Evolutionary conservation across 305 asterid genomes (phyloP), one percentile per base, ranked within the genome.

Genomic region (Stenogyne calaminthoides): DNA sequence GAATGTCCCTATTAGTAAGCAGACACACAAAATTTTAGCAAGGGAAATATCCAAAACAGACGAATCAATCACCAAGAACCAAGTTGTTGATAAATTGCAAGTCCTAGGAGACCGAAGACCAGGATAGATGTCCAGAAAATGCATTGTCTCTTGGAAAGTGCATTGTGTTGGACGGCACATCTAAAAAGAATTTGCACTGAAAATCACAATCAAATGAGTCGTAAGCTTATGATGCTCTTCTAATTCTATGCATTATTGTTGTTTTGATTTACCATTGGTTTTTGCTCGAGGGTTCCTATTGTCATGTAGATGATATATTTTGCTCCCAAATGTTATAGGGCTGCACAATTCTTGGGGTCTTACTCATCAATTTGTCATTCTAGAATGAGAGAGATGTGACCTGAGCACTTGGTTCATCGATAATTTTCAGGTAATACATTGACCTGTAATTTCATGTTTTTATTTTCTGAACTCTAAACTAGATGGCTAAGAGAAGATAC

Each of bases 191-290:
- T 29, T 65, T 67, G 39, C 69, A 66, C 77, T 67, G 77, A 64
- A 55, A 52, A 55, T 49, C 54, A 22, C 40, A 64, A 40, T 66
- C 67, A 59, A 70, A 62, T 57, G 71, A 64, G 22, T 74, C 81
- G 88, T 84, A 76, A 79, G 86, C 63, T 71, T 64, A 71, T 77
- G 72, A 22, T 73, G 52, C 56, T 77, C 56, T 68, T 70, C 22
- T 44, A 40, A 18, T 64, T 64, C 44, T 47, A 57, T 62, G 64
- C 27, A 44, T 47, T 2, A 25, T 32, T 59, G 36, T 46, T 44
- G 59, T 72, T 65, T 69, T 74, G 15, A 27, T 57, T 54, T 64
- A 49, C 20, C 51, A 27, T 12, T 18, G 52, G 32, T 34, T 34
- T 29, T 65, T 57, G 55, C 66, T 66, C 29, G 59, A 71, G 9